These are phyloP conservation scores for Liriodendron chinense DNA, from an alignment of 164 flowering plant genomes.

Conservation along the genomic window DNA sequence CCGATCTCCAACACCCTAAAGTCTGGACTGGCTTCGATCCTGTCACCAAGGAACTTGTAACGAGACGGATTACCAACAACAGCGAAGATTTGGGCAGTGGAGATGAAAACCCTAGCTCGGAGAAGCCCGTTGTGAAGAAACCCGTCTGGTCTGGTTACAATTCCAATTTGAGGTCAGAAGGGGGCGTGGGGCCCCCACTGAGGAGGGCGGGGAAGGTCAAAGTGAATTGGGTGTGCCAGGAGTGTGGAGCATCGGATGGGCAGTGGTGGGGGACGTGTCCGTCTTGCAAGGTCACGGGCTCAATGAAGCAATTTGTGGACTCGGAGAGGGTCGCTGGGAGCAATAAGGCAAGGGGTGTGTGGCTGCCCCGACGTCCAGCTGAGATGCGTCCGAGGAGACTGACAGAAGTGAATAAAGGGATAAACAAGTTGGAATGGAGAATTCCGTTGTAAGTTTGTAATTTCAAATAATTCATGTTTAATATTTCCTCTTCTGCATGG, in stretches of 20 bases:
- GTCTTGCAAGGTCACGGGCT: conserved; percentile 41
- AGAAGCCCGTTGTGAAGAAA: not conserved
- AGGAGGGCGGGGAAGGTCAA: conserved; percentile 50
- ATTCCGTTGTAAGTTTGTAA: conserved; percentile 60
- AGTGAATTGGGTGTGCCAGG: conserved; percentile 54
- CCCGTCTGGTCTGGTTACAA: conserved; percentile 26
- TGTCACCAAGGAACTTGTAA: not conserved
- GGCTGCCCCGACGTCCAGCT: conserved; percentile 42
- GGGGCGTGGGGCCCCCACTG: not conserved
- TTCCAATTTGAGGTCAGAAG: conserved; percentile 14
- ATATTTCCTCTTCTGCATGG: not conserved
- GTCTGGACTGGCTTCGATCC: conserved; percentile 11
- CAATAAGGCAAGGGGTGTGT: conserved; percentile 37
- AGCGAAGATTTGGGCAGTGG: not conserved
- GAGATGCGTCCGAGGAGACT: conserved; percentile 48
- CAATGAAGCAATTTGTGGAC: conserved; percentile 42
- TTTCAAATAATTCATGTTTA: not conserved
- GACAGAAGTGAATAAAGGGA: conserved; percentile 57
- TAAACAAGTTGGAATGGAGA: conserved; percentile 54
- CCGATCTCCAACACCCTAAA: not conserved
- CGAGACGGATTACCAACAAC: not conserved
- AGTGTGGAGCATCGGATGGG: conserved; percentile 59
- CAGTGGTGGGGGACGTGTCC: conserved; percentile 95
- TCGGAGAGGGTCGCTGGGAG: conserved; percentile 17
- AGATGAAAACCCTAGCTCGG: conserved; percentile 7